These are phyloP conservation scores for Isoetes taiwanensis DNA, from an alignment of 75 land plant genomes.

Conservation along the genomic window DNA sequence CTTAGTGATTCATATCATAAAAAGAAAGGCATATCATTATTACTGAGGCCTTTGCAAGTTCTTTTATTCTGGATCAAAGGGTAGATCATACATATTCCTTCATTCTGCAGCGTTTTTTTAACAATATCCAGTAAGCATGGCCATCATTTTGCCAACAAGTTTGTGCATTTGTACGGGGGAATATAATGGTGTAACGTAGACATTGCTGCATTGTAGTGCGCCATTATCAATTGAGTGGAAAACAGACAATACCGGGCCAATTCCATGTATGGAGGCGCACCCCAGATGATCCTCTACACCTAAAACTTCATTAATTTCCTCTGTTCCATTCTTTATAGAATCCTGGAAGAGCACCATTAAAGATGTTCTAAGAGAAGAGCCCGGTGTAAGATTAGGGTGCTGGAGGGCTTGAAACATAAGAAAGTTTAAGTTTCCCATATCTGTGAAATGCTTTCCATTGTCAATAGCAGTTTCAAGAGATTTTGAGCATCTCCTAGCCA, in stretches of 20 bases:
- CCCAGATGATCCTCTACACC: constrained; percentile 51
- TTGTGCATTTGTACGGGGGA: constrained; percentile 56
- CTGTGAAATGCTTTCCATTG: constrained; percentile 67
- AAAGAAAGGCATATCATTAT: too few species aligned
- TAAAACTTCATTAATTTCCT: constrained; percentile 2
- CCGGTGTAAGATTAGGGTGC: constrained; percentile 63
- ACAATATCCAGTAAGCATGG: constrained; percentile 24
- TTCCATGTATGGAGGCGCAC: constrained; percentile 76
- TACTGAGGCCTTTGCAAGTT: too few species aligned
- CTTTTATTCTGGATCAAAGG: too few species aligned
- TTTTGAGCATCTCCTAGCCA: constrained; percentile 42
- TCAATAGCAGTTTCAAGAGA: constrained; percentile 40
- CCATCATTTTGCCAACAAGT: constrained; percentile 44
- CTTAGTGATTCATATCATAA: too few species aligned
- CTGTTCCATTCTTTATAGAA: constrained; percentile 24
- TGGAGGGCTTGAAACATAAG: constrained; percentile 87
- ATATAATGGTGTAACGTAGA: constrained; percentile 73
- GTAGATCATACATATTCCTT: too few species aligned
- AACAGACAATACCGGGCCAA: constrained; percentile 69
- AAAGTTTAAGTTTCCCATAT: constrained; percentile 80
- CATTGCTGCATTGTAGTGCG: constrained; percentile 51
- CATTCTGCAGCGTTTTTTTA: too few species aligned
- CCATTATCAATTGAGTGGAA: constrained; percentile 68
- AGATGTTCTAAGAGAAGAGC: constrained; percentile 61
- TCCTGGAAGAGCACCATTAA: constrained; percentile 65